Conservation (phyloP, 208 protist species). For the Crithidia brevicula region DNA sequence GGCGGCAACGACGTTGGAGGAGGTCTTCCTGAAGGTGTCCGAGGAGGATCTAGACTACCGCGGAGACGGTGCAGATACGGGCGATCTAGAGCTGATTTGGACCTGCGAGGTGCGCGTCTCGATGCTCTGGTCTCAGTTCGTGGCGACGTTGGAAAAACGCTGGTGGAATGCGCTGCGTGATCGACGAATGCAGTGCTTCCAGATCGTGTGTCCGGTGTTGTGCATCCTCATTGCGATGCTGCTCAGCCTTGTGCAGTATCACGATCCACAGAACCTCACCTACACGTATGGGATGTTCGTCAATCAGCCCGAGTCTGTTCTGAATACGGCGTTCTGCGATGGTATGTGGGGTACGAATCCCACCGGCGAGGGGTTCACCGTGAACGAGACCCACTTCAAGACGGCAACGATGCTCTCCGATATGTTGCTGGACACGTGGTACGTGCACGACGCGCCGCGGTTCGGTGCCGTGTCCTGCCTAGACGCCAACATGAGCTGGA, state of each 20-base stretch:
- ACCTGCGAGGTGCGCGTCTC: conserved; percentile 12
- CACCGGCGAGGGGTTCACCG: not conserved
- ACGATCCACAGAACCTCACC: not conserved
- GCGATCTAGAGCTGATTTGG: conserved; percentile 4
- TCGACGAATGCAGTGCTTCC: conserved; percentile 60
- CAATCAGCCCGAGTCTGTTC: not conserved
- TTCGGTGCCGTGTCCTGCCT: conserved; percentile 29
- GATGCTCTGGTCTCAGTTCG: conserved; percentile 44
- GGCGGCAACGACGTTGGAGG: conserved; percentile 15
- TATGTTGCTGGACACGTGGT: conserved; percentile 38
- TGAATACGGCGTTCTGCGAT: conserved; percentile 1
- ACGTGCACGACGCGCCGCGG: conserved; percentile 15
- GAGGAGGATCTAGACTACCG: conserved; percentile 10
- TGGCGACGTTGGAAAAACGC: conserved; percentile 53
- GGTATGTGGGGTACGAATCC: not conserved
- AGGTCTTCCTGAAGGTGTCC: conserved; percentile 17
- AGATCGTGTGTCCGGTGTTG: conserved; percentile 67
- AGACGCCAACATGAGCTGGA: conserved; percentile 2
- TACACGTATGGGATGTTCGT: not conserved
- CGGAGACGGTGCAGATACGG: conserved; percentile 27
- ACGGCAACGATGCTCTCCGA: not conserved
- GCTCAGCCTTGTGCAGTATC: conserved; percentile 35
- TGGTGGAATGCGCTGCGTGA: conserved; percentile 53
- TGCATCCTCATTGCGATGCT: conserved; percentile 70
- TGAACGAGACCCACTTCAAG: conserved; percentile 1